Conservation (phyloP, 116 monocot species). For the Zostera marina region DNA sequence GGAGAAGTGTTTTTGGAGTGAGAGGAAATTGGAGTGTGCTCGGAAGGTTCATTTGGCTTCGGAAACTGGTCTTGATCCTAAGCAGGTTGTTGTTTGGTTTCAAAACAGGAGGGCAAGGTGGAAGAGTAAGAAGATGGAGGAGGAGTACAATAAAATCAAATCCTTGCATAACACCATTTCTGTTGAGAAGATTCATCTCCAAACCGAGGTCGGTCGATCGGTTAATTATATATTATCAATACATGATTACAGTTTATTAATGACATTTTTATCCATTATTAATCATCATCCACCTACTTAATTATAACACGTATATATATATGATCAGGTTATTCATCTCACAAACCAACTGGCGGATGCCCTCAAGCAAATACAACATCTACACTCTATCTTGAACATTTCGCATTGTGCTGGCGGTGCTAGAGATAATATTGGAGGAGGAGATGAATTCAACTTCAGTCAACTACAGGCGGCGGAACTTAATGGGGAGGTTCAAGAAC, state of each 20-base stretch:
- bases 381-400: neutral
- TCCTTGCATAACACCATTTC: conserved; percentile 14
- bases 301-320: neutral
- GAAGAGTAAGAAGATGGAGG: conserved; percentile 43
- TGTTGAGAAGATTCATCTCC: conserved; percentile 26
- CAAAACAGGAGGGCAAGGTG: conserved; percentile 39
- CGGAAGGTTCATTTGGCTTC: conserved; percentile 27
- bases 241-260: neutral
- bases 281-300: too few relatives aligned
- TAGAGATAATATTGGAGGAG: neutral
- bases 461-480: neutral
- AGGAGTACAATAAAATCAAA: conserved; percentile 29
- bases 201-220: conserved; percentile 35
- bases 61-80: conserved; percentile 32
- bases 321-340: conserved; percentile 5
- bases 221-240: too few relatives aligned
- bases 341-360: neutral
- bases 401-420: neutral
- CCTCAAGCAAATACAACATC: neutral
- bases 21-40: conserved; percentile 31
- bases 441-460: neutral
- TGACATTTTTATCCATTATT: neutral
- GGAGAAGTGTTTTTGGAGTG: conserved; percentile 28
- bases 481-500: neutral
- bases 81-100: conserved; percentile 43